Evolutionary conservation across 2,329 filamentous ascomycete genomes (phyloP).

Genomic region (Xylaria sp.): DNA sequence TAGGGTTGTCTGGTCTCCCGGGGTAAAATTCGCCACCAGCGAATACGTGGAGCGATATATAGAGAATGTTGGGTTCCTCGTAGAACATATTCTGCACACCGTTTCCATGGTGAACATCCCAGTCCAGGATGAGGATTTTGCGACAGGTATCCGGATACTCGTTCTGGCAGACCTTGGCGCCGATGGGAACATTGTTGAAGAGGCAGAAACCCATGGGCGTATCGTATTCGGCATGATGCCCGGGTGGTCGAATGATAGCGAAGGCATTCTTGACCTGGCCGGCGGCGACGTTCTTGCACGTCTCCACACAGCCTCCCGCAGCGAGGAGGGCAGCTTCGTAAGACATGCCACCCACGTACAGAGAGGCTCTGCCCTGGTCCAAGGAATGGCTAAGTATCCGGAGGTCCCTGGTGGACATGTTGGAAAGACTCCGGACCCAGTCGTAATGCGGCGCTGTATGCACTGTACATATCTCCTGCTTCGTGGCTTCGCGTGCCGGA

Average conservation of each 20-base stretch:
- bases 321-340: slow-evolving; percentile 81
- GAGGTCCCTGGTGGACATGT: slow-evolving; percentile 64
- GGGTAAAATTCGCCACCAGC: slow-evolving; percentile 86
- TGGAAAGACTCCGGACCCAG: slow-evolving; percentile 68
- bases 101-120: slow-evolving; percentile 83
- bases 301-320: slow-evolving; percentile 92
- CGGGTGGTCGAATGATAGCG: slow-evolving; percentile 90
- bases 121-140: slow-evolving; percentile 92
- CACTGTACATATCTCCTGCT: slow-evolving; percentile 77
- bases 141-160: slow-evolving; percentile 80
- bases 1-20: slow-evolving; percentile 59
- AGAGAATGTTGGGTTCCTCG: slow-evolving; percentile 89
- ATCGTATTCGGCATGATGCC: slow-evolving; percentile 89
- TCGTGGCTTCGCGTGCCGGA: slow-evolving; percentile 72
- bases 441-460: slow-evolving; percentile 77
- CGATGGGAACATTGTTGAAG: slow-evolving; percentile 97
- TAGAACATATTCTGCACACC: slow-evolving; percentile 97
- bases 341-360: slow-evolving; percentile 83
- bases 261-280: slow-evolving; percentile 91
- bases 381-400: slow-evolving; percentile 64
- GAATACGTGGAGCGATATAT: slow-evolving; percentile 93
- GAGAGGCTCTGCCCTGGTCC: slow-evolving; percentile 70
- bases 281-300: slow-evolving; percentile 84
- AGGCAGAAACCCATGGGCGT: slow-evolving; percentile 92
- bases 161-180: slow-evolving; percentile 82